Evolutionary conservation across 2,329 filamentous ascomycete genomes (phyloP), one percentile per base, ranked within the genome.

Genomic region (Colletotrichum zoysiae): DNA sequence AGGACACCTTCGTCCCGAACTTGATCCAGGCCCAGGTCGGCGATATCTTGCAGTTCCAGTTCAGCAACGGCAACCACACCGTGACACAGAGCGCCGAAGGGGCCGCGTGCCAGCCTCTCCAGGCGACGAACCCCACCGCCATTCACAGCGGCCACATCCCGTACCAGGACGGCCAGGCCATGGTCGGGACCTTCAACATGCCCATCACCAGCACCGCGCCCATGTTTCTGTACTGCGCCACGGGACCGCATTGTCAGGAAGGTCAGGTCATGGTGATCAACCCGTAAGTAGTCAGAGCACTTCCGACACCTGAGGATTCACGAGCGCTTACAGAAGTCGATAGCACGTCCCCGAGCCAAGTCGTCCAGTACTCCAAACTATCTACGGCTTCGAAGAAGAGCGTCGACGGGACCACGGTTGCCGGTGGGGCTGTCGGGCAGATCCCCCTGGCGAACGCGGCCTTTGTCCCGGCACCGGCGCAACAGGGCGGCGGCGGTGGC

Each of bases 181-280:
- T 76, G 0, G 82, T 84, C 8, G 83, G 83, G 0, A 84, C 82
- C 1, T 88, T 87, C 75, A 85, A 81, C 68, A 81, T 88, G 76
- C 80, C 81, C 14, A 77, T 88, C 23, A 82, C 81, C 38, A 81
- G 79, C 69, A 80, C 82, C 0, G 80, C 83, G 2, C 81, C 86
- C 7, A 83, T 87, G 70, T 88, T 85, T 76, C 73, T 86, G 42
- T 88, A 88, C 76, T 88, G 86, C 68, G 84, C 85, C 0, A 83
- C 83, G 2, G 82, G 79, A 0, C 82, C 82, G 3, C 86, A 88
- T 70, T 88, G 87, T 57, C 83, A 86, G 75, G 76, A 76, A 11
- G 86, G 86, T 9, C 87, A 88, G 80, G 82, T 85, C 38, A 83
- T 86, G 78, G 81, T 86, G 7, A 82, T 88, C 50, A 88, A 88